These are phyloP conservation scores for Setaria italica DNA, from an alignment of 202 grass and related monocot genomes.

Conservation along the genomic window DNA sequence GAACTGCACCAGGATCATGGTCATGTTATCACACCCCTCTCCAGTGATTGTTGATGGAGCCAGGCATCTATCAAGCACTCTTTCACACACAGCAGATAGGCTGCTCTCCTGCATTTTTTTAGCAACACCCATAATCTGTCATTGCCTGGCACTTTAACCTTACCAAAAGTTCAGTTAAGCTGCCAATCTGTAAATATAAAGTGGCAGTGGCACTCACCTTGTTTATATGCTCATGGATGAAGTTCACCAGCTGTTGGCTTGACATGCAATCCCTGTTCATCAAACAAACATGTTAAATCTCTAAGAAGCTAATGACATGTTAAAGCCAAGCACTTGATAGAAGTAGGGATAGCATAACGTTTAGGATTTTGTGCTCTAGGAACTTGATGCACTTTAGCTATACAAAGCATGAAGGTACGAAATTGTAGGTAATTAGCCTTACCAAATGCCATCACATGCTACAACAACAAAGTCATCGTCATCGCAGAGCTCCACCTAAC, in stretches of 20 bases:
- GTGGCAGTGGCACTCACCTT: conserved; percentile 44
- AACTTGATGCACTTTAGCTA: conserved; percentile 21
- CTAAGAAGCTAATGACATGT: conserved; percentile 14
- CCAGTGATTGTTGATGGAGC: conserved; percentile 76
- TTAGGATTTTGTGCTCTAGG: not conserved
- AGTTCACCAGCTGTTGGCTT: conserved; percentile 87
- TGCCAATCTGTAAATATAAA: conserved; percentile 12
- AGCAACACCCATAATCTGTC: conserved; percentile 4
- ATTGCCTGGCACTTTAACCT: conserved; percentile 1
- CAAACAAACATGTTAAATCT: conserved; percentile 27
- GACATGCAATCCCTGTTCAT: conserved; percentile 85
- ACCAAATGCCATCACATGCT: conserved; percentile 99
- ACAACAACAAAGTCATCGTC: conserved; percentile 93
- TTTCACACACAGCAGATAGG: conserved; percentile 87
- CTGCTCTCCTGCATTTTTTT: conserved; percentile 63
- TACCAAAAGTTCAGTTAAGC: conserved; percentile 9
- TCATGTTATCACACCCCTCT: conserved; percentile 99
- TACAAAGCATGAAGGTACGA: conserved; percentile 10
- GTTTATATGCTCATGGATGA: conserved; percentile 87
- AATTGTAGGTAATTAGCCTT: conserved; percentile 37
- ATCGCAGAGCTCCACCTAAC: conserved; percentile 82
- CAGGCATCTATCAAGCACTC: conserved; percentile 88
- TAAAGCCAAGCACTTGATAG: conserved; percentile 17
- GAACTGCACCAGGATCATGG: conserved; percentile 97
- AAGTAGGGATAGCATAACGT: not conserved